phyloP scores from a whole-genome alignment of 805 yeast species.

The Tetrapisispora nanseiensis region DNA sequence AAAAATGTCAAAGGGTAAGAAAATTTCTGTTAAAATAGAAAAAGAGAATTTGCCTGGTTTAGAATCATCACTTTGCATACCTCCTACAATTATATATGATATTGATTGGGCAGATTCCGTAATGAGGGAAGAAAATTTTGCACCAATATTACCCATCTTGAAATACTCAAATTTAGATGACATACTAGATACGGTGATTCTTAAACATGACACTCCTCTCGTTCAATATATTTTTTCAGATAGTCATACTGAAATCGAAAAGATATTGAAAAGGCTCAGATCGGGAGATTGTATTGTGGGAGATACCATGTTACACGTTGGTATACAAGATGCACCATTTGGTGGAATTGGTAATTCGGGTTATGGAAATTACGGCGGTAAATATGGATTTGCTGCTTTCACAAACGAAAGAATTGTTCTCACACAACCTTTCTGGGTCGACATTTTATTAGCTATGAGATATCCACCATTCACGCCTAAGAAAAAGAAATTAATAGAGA shows the following conservation, averaged over 20 bases:
- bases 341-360: slow-evolving; percentile 91
- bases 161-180: slow-evolving; percentile 38
- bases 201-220: slow-evolving; percentile 63
- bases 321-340: slow-evolving; percentile 61
- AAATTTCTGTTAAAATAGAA: neutral
- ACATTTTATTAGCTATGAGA: slow-evolving; percentile 46
- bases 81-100: slow-evolving; percentile 65
- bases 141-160: slow-evolving; percentile 74
- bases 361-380: slow-evolving; percentile 73
- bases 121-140: slow-evolving; percentile 74
- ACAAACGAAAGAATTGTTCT: slow-evolving; percentile 64
- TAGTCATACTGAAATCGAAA: slow-evolving; percentile 37
- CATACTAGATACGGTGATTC: slow-evolving; percentile 36
- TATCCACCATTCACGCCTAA: slow-evolving; percentile 49
- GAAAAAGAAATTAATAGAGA: slow-evolving; percentile 25
- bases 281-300: slow-evolving; percentile 67
- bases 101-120: slow-evolving; percentile 57
- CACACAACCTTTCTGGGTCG: slow-evolving; percentile 57
- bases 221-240: slow-evolving; percentile 64
- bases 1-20: slow-evolving; percentile 39
- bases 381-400: slow-evolving; percentile 57
- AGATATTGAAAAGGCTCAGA: slow-evolving; percentile 44
- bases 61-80: slow-evolving; percentile 44
- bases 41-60: slow-evolving; percentile 30
- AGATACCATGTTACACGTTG: slow-evolving; percentile 66